Conservation (phyloP, 2,329 filamentous ascomycete species). For the Fusarium nodosum region DNA sequence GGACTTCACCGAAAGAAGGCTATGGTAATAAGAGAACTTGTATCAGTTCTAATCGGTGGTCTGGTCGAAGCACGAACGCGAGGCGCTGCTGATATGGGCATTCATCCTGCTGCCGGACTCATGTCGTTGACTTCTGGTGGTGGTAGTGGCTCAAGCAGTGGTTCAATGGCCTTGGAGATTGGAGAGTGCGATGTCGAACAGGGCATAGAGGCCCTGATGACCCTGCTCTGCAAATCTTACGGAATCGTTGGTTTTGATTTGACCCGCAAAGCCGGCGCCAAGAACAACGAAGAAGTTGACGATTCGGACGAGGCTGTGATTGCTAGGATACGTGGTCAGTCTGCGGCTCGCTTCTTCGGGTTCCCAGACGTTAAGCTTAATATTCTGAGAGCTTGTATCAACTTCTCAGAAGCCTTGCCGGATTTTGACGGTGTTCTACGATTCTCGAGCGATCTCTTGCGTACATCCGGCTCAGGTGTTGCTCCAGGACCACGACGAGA, state of each 20-base stretch:
- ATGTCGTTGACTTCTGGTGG: slow-evolving; percentile 74
- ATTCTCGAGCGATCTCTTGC: slow-evolving; percentile 86
- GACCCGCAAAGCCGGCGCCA: slow-evolving; percentile 46
- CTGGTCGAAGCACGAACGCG: slow-evolving; percentile 92
- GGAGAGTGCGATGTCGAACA: slow-evolving; percentile 75
- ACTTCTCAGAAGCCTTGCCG: slow-evolving; percentile 92
- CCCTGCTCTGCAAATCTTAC: slow-evolving; percentile 72
- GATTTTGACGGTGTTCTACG: slow-evolving; percentile 91
- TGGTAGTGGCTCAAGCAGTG: slow-evolving; percentile 63
- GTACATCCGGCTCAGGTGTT: slow-evolving; percentile 83
- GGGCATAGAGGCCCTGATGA: slow-evolving; percentile 74
- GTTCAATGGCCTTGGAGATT: slow-evolving; percentile 70
- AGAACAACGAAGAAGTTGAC: slow-evolving; percentile 47
- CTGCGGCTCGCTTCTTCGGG: slow-evolving; percentile 76
- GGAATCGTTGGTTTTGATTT: slow-evolving; percentile 70
- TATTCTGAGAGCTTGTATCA: slow-evolving; percentile 89
- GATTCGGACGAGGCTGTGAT: slow-evolving; percentile 68
- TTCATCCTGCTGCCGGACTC: slow-evolving; percentile 91
- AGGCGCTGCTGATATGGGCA: slow-evolving; percentile 94
- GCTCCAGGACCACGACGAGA: slow-evolving; percentile 78
- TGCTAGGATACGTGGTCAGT: slow-evolving; percentile 71
- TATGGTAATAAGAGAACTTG: slow-evolving; percentile 86
- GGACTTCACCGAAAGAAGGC: slow-evolving; percentile 91
- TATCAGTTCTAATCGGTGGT: slow-evolving; percentile 84
- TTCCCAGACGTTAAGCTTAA: slow-evolving; percentile 86